Conservation (phyloP, 2,329 filamentous ascomycete species). For the Xylariaceae sp. region DNA sequence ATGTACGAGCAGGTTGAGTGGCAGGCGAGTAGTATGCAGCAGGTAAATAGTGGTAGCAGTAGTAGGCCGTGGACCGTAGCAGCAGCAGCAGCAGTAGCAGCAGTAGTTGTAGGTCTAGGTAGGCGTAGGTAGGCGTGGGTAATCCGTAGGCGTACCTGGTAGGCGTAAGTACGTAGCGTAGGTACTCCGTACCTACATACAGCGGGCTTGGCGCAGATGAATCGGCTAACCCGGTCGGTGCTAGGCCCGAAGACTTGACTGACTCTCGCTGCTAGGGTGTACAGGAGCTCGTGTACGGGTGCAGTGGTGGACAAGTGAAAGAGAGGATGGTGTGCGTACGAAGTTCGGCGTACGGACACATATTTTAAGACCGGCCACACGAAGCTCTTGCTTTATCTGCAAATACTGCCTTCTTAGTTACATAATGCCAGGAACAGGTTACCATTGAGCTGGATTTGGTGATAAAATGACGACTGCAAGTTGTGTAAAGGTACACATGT, state of each 20-base stretch:
- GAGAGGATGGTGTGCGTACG: background rate
- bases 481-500: background rate
- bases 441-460: background rate
- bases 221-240: conserved; percentile 27
- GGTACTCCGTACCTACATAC: conserved; percentile 12
- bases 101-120: background rate
- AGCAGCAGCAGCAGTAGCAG: background rate
- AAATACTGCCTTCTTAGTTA: too few relatives aligned
- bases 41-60: too few relatives aligned
- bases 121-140: background rate
- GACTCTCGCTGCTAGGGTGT: background rate
- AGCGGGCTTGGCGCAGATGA: conserved; percentile 23
- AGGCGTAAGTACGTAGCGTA: background rate
- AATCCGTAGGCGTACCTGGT: background rate
- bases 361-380: background rate
- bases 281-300: background rate
- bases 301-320: background rate
- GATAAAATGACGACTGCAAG: background rate
- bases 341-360: background rate
- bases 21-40: too few relatives aligned
- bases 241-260: conserved; percentile 13
- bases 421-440: too few relatives aligned
- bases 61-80: too few relatives aligned
- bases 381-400: too few relatives aligned
- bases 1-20: background rate